Evolutionary conservation across 2,329 filamentous ascomycete genomes (phyloP).

Genomic region (Tolypocladium endophyticum): DNA sequence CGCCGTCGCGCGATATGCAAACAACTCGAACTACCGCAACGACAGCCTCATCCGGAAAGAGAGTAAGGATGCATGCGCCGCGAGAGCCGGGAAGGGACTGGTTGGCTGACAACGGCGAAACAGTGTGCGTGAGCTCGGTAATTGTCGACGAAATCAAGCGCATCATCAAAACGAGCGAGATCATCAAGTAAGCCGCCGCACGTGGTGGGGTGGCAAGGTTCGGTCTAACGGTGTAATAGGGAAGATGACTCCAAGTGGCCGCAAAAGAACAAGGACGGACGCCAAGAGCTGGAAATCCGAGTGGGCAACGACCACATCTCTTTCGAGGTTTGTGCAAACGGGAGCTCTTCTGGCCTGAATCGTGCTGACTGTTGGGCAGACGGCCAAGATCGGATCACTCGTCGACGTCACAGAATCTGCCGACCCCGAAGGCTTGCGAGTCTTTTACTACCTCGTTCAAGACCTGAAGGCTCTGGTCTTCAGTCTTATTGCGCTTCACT

Average conservation of each 20-base stretch:
- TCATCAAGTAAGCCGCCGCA: slow-evolving; percentile 64
- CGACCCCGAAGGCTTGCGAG: slow-evolving; percentile 88
- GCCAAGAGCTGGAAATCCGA: slow-evolving; percentile 91
- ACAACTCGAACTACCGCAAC: slow-evolving; percentile 99
- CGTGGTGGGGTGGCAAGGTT: neutral
- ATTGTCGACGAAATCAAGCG: slow-evolving; percentile 91
- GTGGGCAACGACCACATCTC: slow-evolving; percentile 93
- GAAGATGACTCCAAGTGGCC: slow-evolving; percentile 99
- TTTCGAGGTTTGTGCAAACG: slow-evolving; percentile 63
- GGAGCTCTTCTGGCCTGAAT: neutral
- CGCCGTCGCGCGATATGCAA: slow-evolving; percentile 90
- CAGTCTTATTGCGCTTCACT: slow-evolving; percentile 90
- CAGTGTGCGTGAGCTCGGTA: slow-evolving; percentile 91
- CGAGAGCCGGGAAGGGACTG: neutral
- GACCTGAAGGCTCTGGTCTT: slow-evolving; percentile 95
- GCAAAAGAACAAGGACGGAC: slow-evolving; percentile 97
- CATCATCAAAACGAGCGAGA: slow-evolving; percentile 94
- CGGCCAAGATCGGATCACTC: slow-evolving; percentile 93
- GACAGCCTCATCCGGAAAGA: slow-evolving; percentile 98
- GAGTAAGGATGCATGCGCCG: slow-evolving; percentile 49
- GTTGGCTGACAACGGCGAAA: neutral
- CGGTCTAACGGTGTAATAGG: slow-evolving; percentile 31
- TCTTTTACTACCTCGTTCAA: slow-evolving; percentile 98
- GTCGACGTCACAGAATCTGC: slow-evolving; percentile 94
- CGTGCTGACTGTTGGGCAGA: slow-evolving; percentile 39